A percentile compares a stretch with the other conserved stretches of the same genome.
phyloP scores from a whole-genome alignment of 192 early-diverging fungal species.

The Podila verticillata region DNA sequence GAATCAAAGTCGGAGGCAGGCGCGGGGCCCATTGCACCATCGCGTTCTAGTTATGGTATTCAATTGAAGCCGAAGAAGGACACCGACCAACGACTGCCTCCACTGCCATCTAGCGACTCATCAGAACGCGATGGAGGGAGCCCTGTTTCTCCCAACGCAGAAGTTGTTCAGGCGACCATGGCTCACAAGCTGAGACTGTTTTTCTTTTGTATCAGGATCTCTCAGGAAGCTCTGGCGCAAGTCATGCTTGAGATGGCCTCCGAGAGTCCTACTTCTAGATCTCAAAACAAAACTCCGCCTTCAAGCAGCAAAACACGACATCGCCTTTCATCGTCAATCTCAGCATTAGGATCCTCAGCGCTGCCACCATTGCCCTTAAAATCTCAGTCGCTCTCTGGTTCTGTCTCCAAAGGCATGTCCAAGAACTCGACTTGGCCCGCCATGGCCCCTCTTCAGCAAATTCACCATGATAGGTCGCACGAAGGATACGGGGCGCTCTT shows the following conservation, averaged over 20 bases:
- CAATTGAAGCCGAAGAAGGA: slow-evolving; percentile 6
- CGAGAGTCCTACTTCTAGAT: neutral
- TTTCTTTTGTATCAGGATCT: slow-evolving; percentile 45
- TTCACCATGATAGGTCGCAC: neutral
- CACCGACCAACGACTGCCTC: neutral
- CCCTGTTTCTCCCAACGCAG: neutral
- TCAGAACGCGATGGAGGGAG: neutral
- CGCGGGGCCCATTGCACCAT: neutral
- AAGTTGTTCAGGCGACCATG: slow-evolving; percentile 10
- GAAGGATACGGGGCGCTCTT: neutral
- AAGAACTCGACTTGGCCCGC: slow-evolving; percentile 19
- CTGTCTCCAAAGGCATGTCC: slow-evolving; percentile 13
- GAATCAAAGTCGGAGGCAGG: slow-evolving; percentile 10
- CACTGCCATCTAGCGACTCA: neutral
- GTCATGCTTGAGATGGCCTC: slow-evolving; percentile 6
- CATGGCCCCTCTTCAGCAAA: slow-evolving; percentile 1
- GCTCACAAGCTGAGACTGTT: slow-evolving; percentile 14
- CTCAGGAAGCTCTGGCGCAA: slow-evolving; percentile 4
- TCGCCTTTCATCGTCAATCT: slow-evolving; percentile 41
- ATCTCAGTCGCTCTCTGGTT: slow-evolving; percentile 28
- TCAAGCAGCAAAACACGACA: slow-evolving; percentile 21
- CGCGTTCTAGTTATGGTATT: slow-evolving; percentile 31
- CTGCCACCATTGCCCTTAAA: slow-evolving; percentile 33
- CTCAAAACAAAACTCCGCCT: neutral
- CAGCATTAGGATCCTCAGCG: slow-evolving; percentile 22